Evolutionary conservation across 2,329 filamentous ascomycete genomes (phyloP).

Genomic region (Erysiphe neolycopersici): DNA sequence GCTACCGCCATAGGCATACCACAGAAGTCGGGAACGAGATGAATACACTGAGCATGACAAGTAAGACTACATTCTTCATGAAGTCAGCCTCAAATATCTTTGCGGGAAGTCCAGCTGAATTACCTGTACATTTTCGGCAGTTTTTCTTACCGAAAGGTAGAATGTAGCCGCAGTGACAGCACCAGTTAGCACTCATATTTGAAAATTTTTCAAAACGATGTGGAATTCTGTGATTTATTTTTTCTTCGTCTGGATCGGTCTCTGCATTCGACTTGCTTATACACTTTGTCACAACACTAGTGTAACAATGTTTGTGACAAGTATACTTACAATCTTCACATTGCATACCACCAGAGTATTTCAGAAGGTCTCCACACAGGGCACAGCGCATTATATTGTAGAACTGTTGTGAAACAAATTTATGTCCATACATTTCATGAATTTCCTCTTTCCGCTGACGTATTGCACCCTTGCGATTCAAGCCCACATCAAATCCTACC

Average conservation of each 20-base stretch:
- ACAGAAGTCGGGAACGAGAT: slow-evolving; percentile 94
- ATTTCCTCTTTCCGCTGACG: slow-evolving; percentile 95
- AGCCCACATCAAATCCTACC: slow-evolving; percentile 60
- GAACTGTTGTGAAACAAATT: slow-evolving; percentile 94
- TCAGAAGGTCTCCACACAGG: slow-evolving; percentile 91
- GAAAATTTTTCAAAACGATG: slow-evolving; percentile 93
- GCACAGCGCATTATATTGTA: slow-evolving; percentile 99
- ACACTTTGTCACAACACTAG: slow-evolving; percentile 93
- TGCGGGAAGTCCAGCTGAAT: slow-evolving; percentile 7
- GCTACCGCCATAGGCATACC: slow-evolving; percentile 97
- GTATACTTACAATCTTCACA: slow-evolving; percentile 99
- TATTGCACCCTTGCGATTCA: slow-evolving; percentile 85
- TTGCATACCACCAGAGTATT: slow-evolving; percentile 97
- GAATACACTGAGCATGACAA: slow-evolving; percentile 71
- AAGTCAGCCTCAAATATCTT: slow-evolving; percentile 9
- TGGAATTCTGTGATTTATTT: slow-evolving; percentile 97
- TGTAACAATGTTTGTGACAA: slow-evolving; percentile 92
- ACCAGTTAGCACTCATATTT: slow-evolving; percentile 97
- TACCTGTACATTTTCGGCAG: slow-evolving; percentile 72
- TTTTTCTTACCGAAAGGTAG: slow-evolving; percentile 88
- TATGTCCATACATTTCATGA: slow-evolving; percentile 97
- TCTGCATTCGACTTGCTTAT: slow-evolving; percentile 99
- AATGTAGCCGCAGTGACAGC: slow-evolving; percentile 94
- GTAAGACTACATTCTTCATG: slow-evolving; percentile 62
- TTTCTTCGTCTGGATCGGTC: slow-evolving; percentile 94